Evolutionary conservation across 345 rosid genomes (phyloP).

Genomic region (Capsella bursapastoris): DNA sequence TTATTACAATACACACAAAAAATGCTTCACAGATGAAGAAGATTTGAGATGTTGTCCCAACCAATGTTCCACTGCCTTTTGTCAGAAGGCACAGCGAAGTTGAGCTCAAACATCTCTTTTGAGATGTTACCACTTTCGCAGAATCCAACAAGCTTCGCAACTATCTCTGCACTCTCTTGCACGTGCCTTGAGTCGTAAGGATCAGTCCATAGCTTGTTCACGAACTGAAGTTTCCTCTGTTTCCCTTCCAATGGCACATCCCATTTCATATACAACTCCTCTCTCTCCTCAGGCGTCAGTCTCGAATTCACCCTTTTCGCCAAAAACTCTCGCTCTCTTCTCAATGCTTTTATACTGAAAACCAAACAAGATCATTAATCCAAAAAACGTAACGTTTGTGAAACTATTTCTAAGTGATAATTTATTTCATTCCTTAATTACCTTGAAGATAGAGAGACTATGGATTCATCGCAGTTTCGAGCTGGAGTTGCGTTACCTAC

Average conservation of each 20-base stretch:
- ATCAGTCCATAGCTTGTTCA: slow-evolving; percentile 94
- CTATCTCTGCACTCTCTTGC: slow-evolving; percentile 94
- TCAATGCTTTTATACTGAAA: slow-evolving; percentile 79
- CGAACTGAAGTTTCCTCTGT: slow-evolving; percentile 92
- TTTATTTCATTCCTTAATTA: slow-evolving; percentile 20
- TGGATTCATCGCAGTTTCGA: slow-evolving; percentile 65
- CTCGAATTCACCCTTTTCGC: slow-evolving; percentile 85
- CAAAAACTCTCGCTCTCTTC: slow-evolving; percentile 88
- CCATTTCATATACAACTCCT: slow-evolving; percentile 82
- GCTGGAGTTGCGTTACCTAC: slow-evolving; percentile 92
- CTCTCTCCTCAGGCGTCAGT: slow-evolving; percentile 79
- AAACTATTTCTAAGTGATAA: background rate
- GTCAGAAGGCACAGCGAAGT: slow-evolving; percentile 82
- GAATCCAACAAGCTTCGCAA: slow-evolving; percentile 94
- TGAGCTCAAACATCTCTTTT: slow-evolving; percentile 99
- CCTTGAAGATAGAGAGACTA: slow-evolving; percentile 84
- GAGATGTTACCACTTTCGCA: slow-evolving; percentile 85
- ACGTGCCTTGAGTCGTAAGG: slow-evolving; percentile 85
- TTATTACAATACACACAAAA: slow-evolving; percentile 8
- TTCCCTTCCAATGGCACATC: slow-evolving; percentile 93
- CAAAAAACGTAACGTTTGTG: background rate
- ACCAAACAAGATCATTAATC: background rate
- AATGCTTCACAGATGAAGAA: slow-evolving; percentile 64
- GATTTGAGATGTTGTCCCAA: slow-evolving; percentile 90
- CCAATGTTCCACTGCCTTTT: slow-evolving; percentile 90